Evolutionary conservation across 257 asterid genomes (phyloP), one percentile per base, ranked within the genome.

Genomic region (Capsicum chinense): DNA sequence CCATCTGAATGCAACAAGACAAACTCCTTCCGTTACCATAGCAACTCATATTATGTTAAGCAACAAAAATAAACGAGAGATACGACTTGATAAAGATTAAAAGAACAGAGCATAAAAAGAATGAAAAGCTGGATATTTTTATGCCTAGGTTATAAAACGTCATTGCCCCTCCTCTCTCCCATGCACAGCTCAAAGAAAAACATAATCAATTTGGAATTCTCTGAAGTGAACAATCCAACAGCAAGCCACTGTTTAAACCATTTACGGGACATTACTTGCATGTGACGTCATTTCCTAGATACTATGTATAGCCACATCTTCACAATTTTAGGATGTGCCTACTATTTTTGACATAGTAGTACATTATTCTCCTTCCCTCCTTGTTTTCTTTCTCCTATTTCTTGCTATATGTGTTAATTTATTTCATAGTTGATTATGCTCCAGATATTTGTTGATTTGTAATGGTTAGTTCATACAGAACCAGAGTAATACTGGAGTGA

Each of bases 1-100:
- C 93, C 97, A 97, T 97, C 99, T 97, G 92, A 88, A 89, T 50
- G 73, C 83, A 85, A 69, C 74, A 84, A 79, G 79, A 52, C 48
- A 35, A 76, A 52, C 21, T 52, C 44, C 62, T 15, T 74, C 21
- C 13, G 8, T 76, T 76, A 52, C 26, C 81, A 76, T 76, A 76
- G 26, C 48, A 76, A 76, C 81, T 76, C 26, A 52, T 50, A 21
- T 44, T 44, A 47, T n/a, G 79, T 48, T 74, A 74, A 50, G 80
- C 60, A 71, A 71, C 37, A 70, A 66, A 74, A 71, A 52, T 26
- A 62, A 62, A 39, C 5, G 21, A 14, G 56, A 16, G 47, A 70
- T 52, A 52, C 52, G 67, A 47, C 56, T 52, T 76, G 81, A 76
- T 76, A 76, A 2, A 52, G 63, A 8, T 52, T 15, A 52, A 52